Base-by-base conservation (phyloP, 1,284 basidiomycete species). In the Porphyrellus sp. region DNA sequence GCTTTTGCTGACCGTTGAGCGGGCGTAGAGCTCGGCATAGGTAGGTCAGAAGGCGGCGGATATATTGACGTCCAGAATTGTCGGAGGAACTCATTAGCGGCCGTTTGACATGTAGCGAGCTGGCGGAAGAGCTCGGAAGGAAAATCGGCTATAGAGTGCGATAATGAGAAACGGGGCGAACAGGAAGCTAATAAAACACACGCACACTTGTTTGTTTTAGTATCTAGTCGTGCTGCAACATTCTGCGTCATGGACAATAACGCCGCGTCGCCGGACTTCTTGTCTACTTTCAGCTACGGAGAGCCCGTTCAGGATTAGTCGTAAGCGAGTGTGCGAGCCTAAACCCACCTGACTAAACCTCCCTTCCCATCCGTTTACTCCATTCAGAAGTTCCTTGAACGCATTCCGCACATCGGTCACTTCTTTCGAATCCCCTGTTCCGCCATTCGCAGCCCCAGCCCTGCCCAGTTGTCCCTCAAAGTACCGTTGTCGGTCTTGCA, bases 1-100 rank as follows among this genome's bases (percentile, higher is more conserved):
- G 86, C 88, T 64, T 92, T 92, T 3, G 80, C 77, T 0, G 81
- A 79, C 59, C 86, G 85, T 66, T 91, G 85, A 3, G 80, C 77
- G 11, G 81, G 75, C 1, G 82, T 82, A 8, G 54, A 30, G 7
- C 73, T 69, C 2, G 79, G 63, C 0, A 76, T 74, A 55, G 77
- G 77, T 16, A 78, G 64, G 30, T 91, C 85, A 18, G 78, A 75
- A 0, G 80, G 72, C 2, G 89, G 81, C 1, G 95, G 95, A 52
- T 95, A 88, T 46, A 92, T 81, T 1, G 93, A 82, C 11, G 87
- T 80, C 94, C 95, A 99, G 67, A 94, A 98, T 67, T 98, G 96
- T 11, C 96, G 83, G 11, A 99, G 77, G 68, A 98, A 98, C 70
- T 99, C 96, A 60, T 92, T 94, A 3, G 94, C 89, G 1, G 94